A percentile compares a stretch with the other conserved stretches of the same genome.
These are phyloP conservation scores for Astrocystis sublimbata DNA, from an alignment of 495 filamentous ascomycete species.

Conservation along the genomic window DNA sequence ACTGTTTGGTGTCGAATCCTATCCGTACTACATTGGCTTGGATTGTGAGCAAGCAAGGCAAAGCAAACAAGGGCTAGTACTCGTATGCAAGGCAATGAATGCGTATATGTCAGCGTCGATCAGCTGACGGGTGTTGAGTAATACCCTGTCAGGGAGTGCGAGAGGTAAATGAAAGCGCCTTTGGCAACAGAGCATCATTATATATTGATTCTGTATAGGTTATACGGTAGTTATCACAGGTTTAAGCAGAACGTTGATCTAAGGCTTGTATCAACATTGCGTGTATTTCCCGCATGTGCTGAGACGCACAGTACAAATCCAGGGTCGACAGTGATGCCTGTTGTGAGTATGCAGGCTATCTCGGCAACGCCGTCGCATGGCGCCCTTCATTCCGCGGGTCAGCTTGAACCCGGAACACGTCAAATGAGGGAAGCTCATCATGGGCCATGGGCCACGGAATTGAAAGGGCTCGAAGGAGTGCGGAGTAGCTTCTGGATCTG, in stretches of 20 bases:
- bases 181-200: no score
- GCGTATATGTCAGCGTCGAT: conserved; percentile 1
- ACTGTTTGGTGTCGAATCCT: no score
- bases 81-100: neutral
- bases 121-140: neutral
- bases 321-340: neutral
- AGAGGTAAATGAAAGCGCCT: no score
- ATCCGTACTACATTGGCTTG: neutral
- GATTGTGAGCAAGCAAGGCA: no score
- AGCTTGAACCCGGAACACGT: neutral
- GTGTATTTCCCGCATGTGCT: no score
- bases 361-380: conserved; percentile 1
- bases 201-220: no score
- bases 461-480: neutral
- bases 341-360: neutral
- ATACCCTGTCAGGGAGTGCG: no score
- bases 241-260: no score
- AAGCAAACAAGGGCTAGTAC: neutral
- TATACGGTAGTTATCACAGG: no score
- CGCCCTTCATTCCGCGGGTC: neutral
- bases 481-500: conserved; percentile 1
- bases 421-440: neutral
- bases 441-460: neutral
- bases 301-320: neutral
- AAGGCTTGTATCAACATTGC: no score